Percentiles rank a stretch among this genome's conserved stretches.
These are phyloP conservation scores for Tinospora cordifolia DNA, from an alignment of 164 flowering plant genomes.

Conservation along the genomic window DNA sequence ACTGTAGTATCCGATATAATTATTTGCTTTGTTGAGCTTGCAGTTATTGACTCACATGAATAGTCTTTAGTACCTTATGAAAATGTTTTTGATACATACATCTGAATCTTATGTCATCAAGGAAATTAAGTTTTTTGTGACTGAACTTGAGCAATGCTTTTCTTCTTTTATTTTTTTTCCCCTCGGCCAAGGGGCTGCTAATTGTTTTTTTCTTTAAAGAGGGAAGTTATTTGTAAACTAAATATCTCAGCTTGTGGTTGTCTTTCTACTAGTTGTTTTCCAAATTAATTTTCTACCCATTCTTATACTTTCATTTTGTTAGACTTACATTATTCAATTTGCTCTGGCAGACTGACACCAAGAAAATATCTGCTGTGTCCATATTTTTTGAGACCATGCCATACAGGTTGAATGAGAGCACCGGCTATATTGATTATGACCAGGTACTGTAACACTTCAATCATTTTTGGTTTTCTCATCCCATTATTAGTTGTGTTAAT, in stretches of 20 bases:
- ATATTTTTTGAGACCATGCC: conserved; percentile 93
- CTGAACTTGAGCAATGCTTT: no score
- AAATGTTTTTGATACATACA: no score
- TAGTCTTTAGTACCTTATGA: no score
- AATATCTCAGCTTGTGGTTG: neutral
- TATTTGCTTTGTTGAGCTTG: no score
- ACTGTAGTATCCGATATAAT: no score
- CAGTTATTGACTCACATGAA: no score
- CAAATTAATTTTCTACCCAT: neutral
- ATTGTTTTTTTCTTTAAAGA: no score
- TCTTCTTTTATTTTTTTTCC: no score
- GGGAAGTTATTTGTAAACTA: no score
- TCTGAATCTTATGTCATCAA: no score
- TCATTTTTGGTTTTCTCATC: neutral
- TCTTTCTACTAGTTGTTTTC: neutral
- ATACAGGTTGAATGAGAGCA: conserved; percentile 70
- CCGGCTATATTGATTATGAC: conserved; percentile 83
- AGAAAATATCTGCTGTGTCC: conserved; percentile 83
- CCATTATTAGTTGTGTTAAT: neutral
- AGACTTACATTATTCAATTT: conserved; percentile 9
- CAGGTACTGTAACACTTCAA: conserved; percentile 29
- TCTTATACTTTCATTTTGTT: neutral
- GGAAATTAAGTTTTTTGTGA: no score
- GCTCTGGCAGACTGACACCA: conserved; percentile 53
- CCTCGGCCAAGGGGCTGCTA: no score